Evolutionary conservation across 2,329 filamentous ascomycete genomes (phyloP), one percentile per base, ranked within the genome.

Genomic region (Aureobasidium sp.): DNA sequence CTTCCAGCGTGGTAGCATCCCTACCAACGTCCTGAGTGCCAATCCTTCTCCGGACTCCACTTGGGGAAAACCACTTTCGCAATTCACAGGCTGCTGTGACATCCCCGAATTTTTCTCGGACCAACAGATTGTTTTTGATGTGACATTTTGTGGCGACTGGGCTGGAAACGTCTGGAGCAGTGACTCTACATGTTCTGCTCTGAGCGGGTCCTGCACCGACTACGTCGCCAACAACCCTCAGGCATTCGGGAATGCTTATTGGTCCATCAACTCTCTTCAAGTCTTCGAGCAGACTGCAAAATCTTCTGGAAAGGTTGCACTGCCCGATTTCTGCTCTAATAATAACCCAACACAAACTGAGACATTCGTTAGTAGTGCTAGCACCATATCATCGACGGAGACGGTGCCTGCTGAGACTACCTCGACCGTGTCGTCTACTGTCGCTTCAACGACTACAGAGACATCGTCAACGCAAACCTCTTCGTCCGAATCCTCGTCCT

Each of bases 71-170:
- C 84, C 87, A 0, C 67, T 84, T 5, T 85, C 86, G 0, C 84
- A 88, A 62, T 90, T 90, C 73, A 75, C 36, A 72, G 80, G 82
- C 1, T 78, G 77, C 65, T 93, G 89, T 74, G 74, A 88, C 69
- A 85, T 92, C 64, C 79, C 85, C 66, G 64, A 75, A 2, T 80
- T 87, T 75, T 91, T 93, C 76, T 75, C 75, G 62, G 73, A 85
- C 65, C 80, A 91, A 75, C 82, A 86, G 68, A 66, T 72, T 36
- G 65, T 72, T 58, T 66, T 72, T 61, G 65, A 69, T 62, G 67
- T 65, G 27, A 71, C 73, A 17, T 77, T 77, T 66, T 78, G 76
- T 62, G 76, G 76, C 37, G 70, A 73, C 53, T 76, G 71, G 71
- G 74, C 74, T 7, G 73, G 73, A 39, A 68, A 67, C 26, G 66